Base-by-base conservation (phyloP, 2,329 filamentous ascomycete species). In the Fusarium duplospermum region DNA sequence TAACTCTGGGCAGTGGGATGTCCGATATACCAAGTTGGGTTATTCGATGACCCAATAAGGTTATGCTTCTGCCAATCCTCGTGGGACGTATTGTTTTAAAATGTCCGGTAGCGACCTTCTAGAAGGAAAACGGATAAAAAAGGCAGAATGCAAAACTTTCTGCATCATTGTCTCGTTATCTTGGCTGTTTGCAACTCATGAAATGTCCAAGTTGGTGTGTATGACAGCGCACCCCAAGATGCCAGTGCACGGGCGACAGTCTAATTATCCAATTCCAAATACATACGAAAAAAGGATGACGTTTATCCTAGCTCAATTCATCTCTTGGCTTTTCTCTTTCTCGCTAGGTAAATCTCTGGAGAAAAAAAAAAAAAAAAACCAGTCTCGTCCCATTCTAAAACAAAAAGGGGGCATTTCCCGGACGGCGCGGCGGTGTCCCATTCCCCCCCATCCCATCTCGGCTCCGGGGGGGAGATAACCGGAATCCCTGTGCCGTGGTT, bases 401-500 rank as follows among this genome's bases (percentile, higher is more conserved):
- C 31, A 33, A 33, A 33, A 33, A 33, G 11, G 31, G 31, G 31
- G 31, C 24, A 24, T 14, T 33, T 33, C 31, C 31, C 31, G 31
- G 31, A 33, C 31, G 31, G 13, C 31, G 31, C 31, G 31, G 31
- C 31, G 31, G 24, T 24, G 24, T 24, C 24, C n/a, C n/a, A n/a
- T n/a, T 24, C 24, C 24, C 24, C 24, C 24, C 31, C 31, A 33
- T 24, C 45, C 45, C 24, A 27, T 50, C 24, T 62, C 60, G 42
- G 60, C 31, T 62, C 60, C 60, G 60, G 47, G 35, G 35, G 60
- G 47, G 27, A 31, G 33, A 31, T 52, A 45, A 29, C 60, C 60
- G 45, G 42, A 54, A 54, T 54, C 18, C 22, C 24, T 52, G 45
- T 29, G 22, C 38, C 35, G 24, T 40, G 35, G 60, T 18, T 31